These are phyloP conservation scores for Fusarium nanum DNA, from an alignment of 2,329 filamentous ascomycete species.

Conservation along the genomic window DNA sequence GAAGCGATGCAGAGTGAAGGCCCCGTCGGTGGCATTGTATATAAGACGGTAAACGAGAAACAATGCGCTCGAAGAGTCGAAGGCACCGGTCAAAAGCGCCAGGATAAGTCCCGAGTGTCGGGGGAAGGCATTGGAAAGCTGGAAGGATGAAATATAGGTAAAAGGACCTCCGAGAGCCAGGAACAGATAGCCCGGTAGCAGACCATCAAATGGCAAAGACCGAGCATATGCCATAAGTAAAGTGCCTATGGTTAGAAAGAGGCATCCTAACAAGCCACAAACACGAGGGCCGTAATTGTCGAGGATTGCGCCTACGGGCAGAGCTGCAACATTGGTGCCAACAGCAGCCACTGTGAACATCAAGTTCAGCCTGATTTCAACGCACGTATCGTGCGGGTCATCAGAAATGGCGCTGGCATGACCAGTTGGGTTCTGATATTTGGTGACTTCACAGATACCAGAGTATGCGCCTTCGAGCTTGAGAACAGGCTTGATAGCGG, in stretches of 20 bases:
- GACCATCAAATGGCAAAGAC: constrained; percentile 74
- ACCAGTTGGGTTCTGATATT: constrained; percentile 14
- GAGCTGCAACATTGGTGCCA: constrained; percentile 85
- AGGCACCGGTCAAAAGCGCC: constrained; percentile 82
- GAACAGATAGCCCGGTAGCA: constrained; percentile 78
- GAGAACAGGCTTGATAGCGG: constrained; percentile 84
- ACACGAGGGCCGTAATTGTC: constrained; percentile 84
- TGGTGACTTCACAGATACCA: constrained; percentile 63
- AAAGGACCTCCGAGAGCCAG: constrained; percentile 84
- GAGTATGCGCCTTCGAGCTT: constrained; percentile 78
- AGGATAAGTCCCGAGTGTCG: constrained; percentile 81
- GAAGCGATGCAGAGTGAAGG: constrained; percentile 73
- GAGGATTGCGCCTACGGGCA: constrained; percentile 86
- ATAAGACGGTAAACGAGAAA: constrained; percentile 80
- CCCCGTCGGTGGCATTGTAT: constrained; percentile 67
- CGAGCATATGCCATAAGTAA: constrained; percentile 75
- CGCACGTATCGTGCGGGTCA: constrained; percentile 53
- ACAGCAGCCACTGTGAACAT: constrained; percentile 95
- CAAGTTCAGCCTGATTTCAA: constrained; percentile 76
- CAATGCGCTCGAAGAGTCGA: constrained; percentile 83
- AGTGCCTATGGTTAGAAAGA: constrained; percentile 75
- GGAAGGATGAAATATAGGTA: constrained; percentile 84
- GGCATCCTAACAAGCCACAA: constrained; percentile 76
- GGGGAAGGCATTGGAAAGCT: constrained; percentile 86
- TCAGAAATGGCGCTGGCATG: constrained; percentile 31